Conservation (phyloP, 2,329 filamentous ascomycete genomes). For the Alternaria panax region DNA sequence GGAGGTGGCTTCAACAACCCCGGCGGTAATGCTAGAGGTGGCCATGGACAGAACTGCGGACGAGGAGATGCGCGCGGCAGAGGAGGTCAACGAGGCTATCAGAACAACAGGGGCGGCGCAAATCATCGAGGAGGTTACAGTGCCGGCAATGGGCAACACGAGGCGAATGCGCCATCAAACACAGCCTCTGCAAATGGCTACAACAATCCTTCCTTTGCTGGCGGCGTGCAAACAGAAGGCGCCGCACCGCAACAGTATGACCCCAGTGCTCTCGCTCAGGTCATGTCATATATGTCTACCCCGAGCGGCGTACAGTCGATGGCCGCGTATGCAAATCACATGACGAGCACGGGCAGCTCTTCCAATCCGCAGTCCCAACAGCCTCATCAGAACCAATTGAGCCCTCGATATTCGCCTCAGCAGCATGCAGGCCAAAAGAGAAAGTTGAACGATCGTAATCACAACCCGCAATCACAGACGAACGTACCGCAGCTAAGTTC, state of each 20-base stretch:
- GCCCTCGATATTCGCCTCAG: constrained; percentile 21
- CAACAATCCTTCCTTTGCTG: constrained; percentile 25
- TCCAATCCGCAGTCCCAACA: constrained; percentile 10
- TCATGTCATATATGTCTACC: constrained; percentile 41
- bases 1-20: constrained; percentile 27
- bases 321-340: constrained; percentile 35
- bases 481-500: constrained; percentile 24
- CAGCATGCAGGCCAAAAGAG: constrained; percentile 41
- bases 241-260: constrained; percentile 25
- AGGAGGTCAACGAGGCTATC: constrained; percentile 30
- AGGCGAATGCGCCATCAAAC: constrained; percentile 8
- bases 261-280: constrained; percentile 36
- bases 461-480: constrained; percentile 14
- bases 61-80: constrained; percentile 25
- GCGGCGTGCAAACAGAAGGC: constrained; percentile 12
- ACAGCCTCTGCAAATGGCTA: constrained; percentile 10
- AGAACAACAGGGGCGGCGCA: constrained; percentile 25
- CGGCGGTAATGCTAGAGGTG: constrained; percentile 24
- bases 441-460: constrained; percentile 32
- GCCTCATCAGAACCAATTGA: constrained; percentile 13
- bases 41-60: constrained; percentile 22
- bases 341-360: constrained; percentile 15
- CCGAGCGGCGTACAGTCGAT: constrained; percentile 40
- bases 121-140: constrained; percentile 11
- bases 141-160: constrained; percentile 13